Base-by-base conservation (phyloP, 805 yeast genomes). In the Saturnispora bothae region DNA sequence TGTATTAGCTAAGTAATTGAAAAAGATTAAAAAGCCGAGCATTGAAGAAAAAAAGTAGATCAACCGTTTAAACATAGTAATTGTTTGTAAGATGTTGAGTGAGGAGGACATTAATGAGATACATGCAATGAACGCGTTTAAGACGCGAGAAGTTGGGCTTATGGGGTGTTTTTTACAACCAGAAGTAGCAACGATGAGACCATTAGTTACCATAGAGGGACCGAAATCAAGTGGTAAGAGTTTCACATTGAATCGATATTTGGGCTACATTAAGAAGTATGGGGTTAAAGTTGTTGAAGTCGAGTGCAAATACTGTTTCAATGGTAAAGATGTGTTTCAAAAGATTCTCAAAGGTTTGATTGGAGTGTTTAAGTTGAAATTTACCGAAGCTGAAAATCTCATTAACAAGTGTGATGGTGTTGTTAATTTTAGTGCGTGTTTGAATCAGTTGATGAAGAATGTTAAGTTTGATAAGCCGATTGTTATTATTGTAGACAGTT, bases 151-250 rank as follows among this genome's bases (percentile, higher is more conserved):
- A 46, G 39, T 63, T 16, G 59, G 53, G 8, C 49, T 66, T 8
- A 45, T 71, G 15, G 45, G 52, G 25, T 50, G 65, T 0, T 66
- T 61, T 36, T 38, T 71, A 1, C 49, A 59, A 6, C 50, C 50
- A 8, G 56, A 60, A 15, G 20, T 48, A 1, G 46, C 40, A 3
- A 25, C 50, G 3, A 56, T 60, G 53, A 54, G 59, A 0, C 63
- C 69, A 1, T 50, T 63, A 5, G 33, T 71, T 9, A 49, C 68
- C 2, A 59, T 71, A 3, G 73, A 69, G 47, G 78, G 78, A 0
- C 61, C 65, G 40, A 57, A 63, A 37, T 62, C 75, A 1, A 56
- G 68, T 14, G 78, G 78, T 0, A 72, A 72, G 46, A 54, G 74
- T 2, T 55, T 53, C 38, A 58, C 64, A 1, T 52, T 71, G 4